These are phyloP conservation scores for Globisporangium recalcitrans DNA, from an alignment of 352 stramenopile genomes.

Conservation along the genomic window DNA sequence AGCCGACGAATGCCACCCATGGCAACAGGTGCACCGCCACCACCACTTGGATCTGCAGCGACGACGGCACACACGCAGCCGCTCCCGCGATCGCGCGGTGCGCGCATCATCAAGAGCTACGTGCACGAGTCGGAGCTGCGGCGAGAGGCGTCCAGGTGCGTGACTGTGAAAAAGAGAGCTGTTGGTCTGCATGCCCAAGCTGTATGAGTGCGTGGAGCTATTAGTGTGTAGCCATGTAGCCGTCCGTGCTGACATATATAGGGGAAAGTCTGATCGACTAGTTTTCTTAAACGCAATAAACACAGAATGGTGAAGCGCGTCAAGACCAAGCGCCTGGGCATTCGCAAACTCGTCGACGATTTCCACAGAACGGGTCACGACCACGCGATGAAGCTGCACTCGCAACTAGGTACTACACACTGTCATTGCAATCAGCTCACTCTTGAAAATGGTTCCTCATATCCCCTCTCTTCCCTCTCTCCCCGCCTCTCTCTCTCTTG, in stretches of 20 bases:
- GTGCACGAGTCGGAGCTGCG: constrained; percentile 41
- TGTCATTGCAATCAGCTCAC: not conserved
- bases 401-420: constrained; percentile 30
- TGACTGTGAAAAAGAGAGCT: not conserved
- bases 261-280: not conserved
- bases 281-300: not conserved
- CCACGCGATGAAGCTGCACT: constrained; percentile 43
- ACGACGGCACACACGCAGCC: not conserved
- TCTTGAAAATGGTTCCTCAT: not conserved
- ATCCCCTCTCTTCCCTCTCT: not conserved
- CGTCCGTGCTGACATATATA: too few species aligned
- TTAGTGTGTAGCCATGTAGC: not conserved
- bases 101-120: constrained; percentile 44
- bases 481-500: not conserved
- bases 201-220: too few species aligned
- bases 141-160: constrained; percentile 29
- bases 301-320: constrained; percentile 55
- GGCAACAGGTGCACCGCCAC: not conserved
- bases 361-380: constrained; percentile 38
- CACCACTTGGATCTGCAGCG: not conserved
- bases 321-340: constrained; percentile 37
- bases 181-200: not conserved
- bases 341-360: constrained; percentile 39
- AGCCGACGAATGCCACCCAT: not conserved
- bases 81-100: not conserved